Base-by-base conservation (phyloP, 1,284 basidiomycete species). In the Sporisorium graminicola region DNA sequence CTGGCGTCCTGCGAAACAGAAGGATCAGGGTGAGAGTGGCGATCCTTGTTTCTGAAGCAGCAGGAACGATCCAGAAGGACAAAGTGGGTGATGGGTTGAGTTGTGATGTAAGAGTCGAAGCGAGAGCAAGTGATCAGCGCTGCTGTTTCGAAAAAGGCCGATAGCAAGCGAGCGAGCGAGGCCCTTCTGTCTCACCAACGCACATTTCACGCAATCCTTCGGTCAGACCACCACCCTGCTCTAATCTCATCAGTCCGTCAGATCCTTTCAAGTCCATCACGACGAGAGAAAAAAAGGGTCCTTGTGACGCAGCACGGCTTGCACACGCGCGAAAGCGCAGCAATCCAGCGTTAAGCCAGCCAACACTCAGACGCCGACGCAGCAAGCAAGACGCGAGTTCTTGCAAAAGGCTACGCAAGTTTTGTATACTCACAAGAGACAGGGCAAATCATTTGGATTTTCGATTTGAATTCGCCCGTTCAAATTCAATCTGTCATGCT, bases 1-100 rank as follows among this genome's bases (percentile, higher is more conserved):
- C 63, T 71, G 68, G 68, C 63, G 62, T 65, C 63, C 68, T 71
- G 62, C 62, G 13, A 54, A 16, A 58, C 24, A 57, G 59, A 65
- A 55, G 55, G 33, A 50, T 26, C 24, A 24, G 18, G 14, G 13
- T 22, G 14, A 50, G 52, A 5, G 29, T 8, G n/a, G 12, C 22
- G 54, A 58, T 61, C 62, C 68, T 71, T 62, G 58, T 58, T 29
- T 53, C 20, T 33, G 33, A 44, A 33, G 31, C 40, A 47, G 63
- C 68, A 71, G 68, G 58, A 62, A 58, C 63, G 58, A 50, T 61
- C 63, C 68, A 71, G 63, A 56, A 42, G 29, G 37, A 16, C 5
- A 22, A 58, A 29, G 37, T 16, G 8, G 31, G 35, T 14, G 37
- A 18, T 40, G 43, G 27, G n/a, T 33, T 35, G 29, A 40, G 26